phyloP scores from a whole-genome alignment of 1,284 basidiomycete genomes.

The Tilletia caries region DNA sequence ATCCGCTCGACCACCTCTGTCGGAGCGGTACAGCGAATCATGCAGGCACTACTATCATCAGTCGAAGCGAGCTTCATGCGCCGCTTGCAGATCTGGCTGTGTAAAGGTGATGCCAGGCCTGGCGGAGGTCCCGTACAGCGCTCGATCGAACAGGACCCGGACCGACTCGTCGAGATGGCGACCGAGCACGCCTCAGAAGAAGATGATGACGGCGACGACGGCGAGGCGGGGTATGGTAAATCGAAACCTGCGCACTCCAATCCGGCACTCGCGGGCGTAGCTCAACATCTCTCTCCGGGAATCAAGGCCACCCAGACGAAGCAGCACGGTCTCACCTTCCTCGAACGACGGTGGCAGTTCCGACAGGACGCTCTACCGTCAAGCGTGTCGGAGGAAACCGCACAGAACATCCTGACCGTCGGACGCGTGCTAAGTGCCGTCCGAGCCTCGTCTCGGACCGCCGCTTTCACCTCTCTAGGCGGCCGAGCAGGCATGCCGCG shows the following conservation, averaged over 20 bases:
- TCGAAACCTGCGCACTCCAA: too few species aligned
- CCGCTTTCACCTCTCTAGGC: too few species aligned
- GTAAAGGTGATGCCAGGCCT: conserved; percentile 29
- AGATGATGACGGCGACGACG: conserved; percentile 16
- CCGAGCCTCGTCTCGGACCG: conserved; percentile 54
- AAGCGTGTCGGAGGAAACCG: conserved; percentile 67
- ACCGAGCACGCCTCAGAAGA: conserved; percentile 19
- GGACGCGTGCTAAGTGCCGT: conserved; percentile 81
- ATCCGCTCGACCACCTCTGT: conserved; percentile 29
- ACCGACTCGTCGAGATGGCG: conserved; percentile 25
- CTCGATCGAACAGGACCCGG: conserved; percentile 21
- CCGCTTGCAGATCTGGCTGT: conserved; percentile 33
- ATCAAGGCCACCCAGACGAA: background rate
- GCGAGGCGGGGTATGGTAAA: too few species aligned
- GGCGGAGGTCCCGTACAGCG: conserved; percentile 23
- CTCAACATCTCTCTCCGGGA: too few species aligned
- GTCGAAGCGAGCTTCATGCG: conserved; percentile 38
- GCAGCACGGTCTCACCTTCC: background rate
- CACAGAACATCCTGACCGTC: conserved; percentile 78
- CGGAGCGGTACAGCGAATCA: conserved; percentile 23
- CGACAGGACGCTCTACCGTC: conserved; percentile 69
- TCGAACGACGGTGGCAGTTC: conserved; percentile 47
- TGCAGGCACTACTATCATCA: conserved; percentile 26
- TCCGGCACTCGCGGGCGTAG: too few species aligned
- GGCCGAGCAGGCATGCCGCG: too few species aligned